Evolutionary conservation across 169 alveolate genomes (phyloP), one percentile per base, ranked within the genome.

Genomic region (Plasmodium reichenowi): DNA sequence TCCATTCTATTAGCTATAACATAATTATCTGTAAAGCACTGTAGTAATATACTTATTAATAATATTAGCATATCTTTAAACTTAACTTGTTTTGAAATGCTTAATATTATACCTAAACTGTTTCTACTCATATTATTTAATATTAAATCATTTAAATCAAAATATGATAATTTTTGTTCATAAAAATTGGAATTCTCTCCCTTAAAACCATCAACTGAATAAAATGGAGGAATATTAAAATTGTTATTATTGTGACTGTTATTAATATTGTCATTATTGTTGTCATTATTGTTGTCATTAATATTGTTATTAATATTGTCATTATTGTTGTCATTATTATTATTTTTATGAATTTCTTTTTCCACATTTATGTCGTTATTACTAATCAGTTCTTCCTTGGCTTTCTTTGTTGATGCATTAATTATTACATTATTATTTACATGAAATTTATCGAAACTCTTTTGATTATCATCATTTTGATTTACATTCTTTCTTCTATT

Each of bases 1-100:
- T 86, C 92, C 29, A 86, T 86, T 59, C 71, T 60, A 43, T 72
- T 86, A 5, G 87, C 87, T 26, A 86, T 86, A 8, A 86, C 92
- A 52, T 70, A 86, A 26, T 86, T 72, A 43, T 86, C 92, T n/a
- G 87, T 86, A 59, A 86, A 86, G 58, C 92, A 86, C 20, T 86
- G 92, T 64, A 86, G 71, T 50, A 86, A 56, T 43, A 86, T 86
- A 54, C 72, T 86, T 86, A 72, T 70, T 8, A 86, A 52, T 62
- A 86, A 47, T 10, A 86, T 86, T 10, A 86, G 80, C 92, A 86
- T 86, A 66, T 86, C 92, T 54, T 86, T 86, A 58, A 86, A 86
- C 50, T 86, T 86, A 8, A 75, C 92, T 32, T 86, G 92, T 29
- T 72, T 86, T 17, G 92, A 71, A 26, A 86, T 86, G 50, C 88